Evolutionary conservation across 306 rosid genomes (phyloP).

Genomic region (Glycine latifolia): DNA sequence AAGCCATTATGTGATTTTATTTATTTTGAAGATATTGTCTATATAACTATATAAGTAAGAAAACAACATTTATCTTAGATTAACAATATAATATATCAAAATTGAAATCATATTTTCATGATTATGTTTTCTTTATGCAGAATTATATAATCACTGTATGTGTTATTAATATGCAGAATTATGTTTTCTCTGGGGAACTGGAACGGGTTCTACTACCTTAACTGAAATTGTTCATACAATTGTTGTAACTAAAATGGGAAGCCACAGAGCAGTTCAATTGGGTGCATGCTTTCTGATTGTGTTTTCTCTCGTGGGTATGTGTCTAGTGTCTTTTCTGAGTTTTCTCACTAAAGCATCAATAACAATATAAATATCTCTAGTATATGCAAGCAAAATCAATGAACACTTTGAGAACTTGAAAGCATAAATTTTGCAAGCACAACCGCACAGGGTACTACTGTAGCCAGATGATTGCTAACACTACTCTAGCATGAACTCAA

Average conservation of each 20-base stretch:
- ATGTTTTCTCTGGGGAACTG: slow-evolving; percentile 91
- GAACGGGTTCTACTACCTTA: slow-evolving; percentile 89
- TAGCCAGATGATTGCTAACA: too few species aligned
- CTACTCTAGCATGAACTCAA: too few species aligned
- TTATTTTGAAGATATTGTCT: slow-evolving; percentile 6
- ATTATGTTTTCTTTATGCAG: neutral
- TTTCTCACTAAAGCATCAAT: too few species aligned
- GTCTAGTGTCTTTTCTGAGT: slow-evolving; percentile 33
- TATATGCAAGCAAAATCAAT: too few species aligned
- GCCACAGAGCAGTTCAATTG: slow-evolving; percentile 93
- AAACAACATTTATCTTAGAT: slow-evolving; percentile 8
- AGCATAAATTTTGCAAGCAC: too few species aligned
- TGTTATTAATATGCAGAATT: slow-evolving; percentile 46
- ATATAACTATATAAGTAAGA: slow-evolving; percentile 22
- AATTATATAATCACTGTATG: slow-evolving; percentile 23
- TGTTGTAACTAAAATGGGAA: slow-evolving; percentile 99
- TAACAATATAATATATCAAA: slow-evolving; percentile 6
- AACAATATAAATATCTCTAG: too few species aligned
- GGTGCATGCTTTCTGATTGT: slow-evolving; percentile 84
- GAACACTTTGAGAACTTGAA: too few species aligned
- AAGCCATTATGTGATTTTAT: slow-evolving; percentile 7
- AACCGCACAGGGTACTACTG: too few species aligned
- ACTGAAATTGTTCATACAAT: slow-evolving; percentile 97
- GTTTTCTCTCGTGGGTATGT: slow-evolving; percentile 88
- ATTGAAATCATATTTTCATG: neutral